These are phyloP conservation scores for Fusarium palustre DNA, from an alignment of 2,329 filamentous ascomycete species.

Conservation along the genomic window DNA sequence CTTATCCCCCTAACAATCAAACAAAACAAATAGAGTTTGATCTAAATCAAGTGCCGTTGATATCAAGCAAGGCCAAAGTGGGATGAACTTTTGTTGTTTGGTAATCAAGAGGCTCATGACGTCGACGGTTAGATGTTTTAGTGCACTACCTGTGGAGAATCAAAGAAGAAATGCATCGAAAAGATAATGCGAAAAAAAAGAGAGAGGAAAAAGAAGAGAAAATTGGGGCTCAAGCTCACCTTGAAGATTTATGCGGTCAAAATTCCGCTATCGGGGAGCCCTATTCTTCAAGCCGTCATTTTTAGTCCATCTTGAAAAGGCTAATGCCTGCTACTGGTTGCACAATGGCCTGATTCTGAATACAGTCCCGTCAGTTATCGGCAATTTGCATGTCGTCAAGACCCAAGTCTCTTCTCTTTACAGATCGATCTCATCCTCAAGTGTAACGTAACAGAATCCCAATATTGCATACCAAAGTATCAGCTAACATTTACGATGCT, in stretches of 20 bases:
- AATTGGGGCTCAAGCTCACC: constrained; percentile 9
- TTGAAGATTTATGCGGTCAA: constrained; percentile 8
- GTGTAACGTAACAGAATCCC: neutral
- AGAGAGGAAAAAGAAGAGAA: neutral
- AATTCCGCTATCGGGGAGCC: constrained; percentile 19
- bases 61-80: constrained; percentile 11
- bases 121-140: constrained; percentile 32
- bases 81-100: constrained; percentile 16
- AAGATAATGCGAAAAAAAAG: constrained; percentile 16
- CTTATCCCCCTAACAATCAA: neutral
- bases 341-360: constrained; percentile 4
- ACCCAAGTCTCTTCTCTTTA: neutral
- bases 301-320: neutral
- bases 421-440: neutral
- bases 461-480: neutral
- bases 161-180: neutral
- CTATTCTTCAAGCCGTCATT: neutral
- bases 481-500: neutral
- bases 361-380: neutral
- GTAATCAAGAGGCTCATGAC: constrained; percentile 31
- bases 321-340: neutral
- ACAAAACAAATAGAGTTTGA: constrained; percentile 24
- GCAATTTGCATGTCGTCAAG: neutral
- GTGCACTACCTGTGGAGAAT: constrained; percentile 19
- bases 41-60: constrained; percentile 24